phyloP scores from a whole-genome alignment of 2,329 filamentous ascomycete genomes.

The Fusarium goolgardi region DNA sequence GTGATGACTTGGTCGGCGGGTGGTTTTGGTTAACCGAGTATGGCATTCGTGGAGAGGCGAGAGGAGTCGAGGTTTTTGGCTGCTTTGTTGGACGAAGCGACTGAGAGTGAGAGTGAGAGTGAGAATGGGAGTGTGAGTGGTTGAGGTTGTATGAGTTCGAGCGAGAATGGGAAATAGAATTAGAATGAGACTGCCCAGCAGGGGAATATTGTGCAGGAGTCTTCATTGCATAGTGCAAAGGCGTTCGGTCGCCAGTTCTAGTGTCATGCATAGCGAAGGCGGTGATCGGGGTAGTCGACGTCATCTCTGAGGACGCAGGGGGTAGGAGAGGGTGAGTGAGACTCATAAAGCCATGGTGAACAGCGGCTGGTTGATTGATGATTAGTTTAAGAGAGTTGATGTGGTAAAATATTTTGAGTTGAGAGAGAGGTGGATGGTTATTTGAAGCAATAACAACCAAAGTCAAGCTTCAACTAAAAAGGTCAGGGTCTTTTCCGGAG shows the following conservation, averaged over 20 bases:
- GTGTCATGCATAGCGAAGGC: conserved; percentile 50
- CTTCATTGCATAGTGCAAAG: conserved; percentile 61
- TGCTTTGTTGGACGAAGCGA: conserved; percentile 55
- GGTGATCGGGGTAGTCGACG: conserved; percentile 44
- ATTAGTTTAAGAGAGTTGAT: conserved; percentile 17
- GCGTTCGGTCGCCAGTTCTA: conserved; percentile 51
- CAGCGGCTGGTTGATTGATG: not conserved
- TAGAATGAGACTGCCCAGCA: conserved; percentile 47
- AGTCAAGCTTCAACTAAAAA: conserved; percentile 18
- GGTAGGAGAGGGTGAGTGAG: conserved; percentile 22
- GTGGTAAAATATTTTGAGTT: conserved; percentile 4
- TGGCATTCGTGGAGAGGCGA: conserved; percentile 63
- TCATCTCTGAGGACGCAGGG: conserved; percentile 42
- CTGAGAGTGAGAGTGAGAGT: conserved; percentile 57
- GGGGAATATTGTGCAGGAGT: conserved; percentile 55
- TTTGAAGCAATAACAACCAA: conserved; percentile 14
- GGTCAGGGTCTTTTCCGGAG: conserved; percentile 22
- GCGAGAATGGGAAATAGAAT: conserved; percentile 42
- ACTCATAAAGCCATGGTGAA: conserved; percentile 43
- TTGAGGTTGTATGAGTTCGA: conserved; percentile 56
- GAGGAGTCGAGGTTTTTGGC: conserved; percentile 62
- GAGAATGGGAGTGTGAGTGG: conserved; percentile 53
- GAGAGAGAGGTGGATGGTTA: conserved; percentile 10
- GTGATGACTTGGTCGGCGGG: conserved; percentile 64
- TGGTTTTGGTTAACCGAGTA: conserved; percentile 67